Evolutionary conservation across 129 eudicot genomes (phyloP), one percentile per base, ranked within the genome.

Genomic region (Dittrichia graveolens): DNA sequence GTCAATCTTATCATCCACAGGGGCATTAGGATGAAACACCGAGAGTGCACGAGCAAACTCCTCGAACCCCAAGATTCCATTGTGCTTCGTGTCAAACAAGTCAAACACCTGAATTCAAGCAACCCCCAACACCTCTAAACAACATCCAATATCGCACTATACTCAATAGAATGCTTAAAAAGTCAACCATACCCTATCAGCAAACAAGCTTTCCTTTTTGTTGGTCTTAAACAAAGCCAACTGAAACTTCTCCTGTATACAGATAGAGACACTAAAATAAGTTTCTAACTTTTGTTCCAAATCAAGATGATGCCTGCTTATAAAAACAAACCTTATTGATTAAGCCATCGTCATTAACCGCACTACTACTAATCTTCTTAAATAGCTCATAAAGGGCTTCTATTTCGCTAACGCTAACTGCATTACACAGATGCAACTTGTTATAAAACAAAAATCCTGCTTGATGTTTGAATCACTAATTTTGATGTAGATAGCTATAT

Each of bases 41-140:
- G 97, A 91, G 34, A 91, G 96, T 10, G 96, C 96, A 74, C 96
- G 93, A 39, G 97, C 96, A 58, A 91, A 91, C 85, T 91, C 97
- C 66, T 88, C 96, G 63, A 91, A 91, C 6, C 89, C 97, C 72
- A 91, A 80, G 16, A 88, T 82, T 18, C 97, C 97, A 77, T 84
- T 91, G 72, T 91, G 97, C 78, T 86, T 91, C 60, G 97, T 88
- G 83, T 91, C 97, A 62, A 91, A 91, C 85, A 91, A 86, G 82
- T 91, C 97, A 65, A 91, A 91, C 43, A 91, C 97, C 97, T 91
- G 74, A 56, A 61, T 39, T 53, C 3, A 34, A 43, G 31, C 1
- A 56, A 63, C 71, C 59, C 44, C 7, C 18, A 63, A 12, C 49
- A 39, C 62, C 59, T 48, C 61, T 62, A 7, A 61, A 74, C 52